Evolutionary conservation across 2,329 filamentous ascomycete genomes (phyloP).

Genomic region (Pyrenochaeta sp.): DNA sequence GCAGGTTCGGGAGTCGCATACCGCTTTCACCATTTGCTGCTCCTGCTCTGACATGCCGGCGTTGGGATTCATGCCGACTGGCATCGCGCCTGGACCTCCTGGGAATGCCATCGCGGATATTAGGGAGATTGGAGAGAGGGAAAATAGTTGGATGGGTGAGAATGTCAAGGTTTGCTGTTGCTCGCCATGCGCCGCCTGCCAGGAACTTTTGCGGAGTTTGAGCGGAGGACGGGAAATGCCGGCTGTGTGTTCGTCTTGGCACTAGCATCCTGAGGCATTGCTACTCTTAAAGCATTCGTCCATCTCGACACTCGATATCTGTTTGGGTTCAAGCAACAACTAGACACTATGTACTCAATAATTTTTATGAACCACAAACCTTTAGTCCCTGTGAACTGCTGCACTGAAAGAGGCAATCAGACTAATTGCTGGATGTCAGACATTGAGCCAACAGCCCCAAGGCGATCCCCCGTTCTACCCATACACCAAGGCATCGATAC

Average conservation of each 20-base stretch:
- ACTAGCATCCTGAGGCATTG: not conserved
- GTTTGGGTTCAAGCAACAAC: too few relatives aligned
- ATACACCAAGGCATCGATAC: too few relatives aligned
- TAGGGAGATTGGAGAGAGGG: not conserved
- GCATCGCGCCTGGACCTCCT: slow-evolving; percentile 32
- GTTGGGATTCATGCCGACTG: slow-evolving; percentile 41
- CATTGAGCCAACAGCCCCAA: too few relatives aligned
- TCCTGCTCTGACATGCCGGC: slow-evolving; percentile 55
- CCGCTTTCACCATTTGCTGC: slow-evolving; percentile 59
- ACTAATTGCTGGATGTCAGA: too few relatives aligned
- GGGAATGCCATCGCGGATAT: slow-evolving; percentile 43
- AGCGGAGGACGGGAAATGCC: slow-evolving; percentile 44
- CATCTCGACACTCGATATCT: too few relatives aligned
- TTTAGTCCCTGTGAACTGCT: too few relatives aligned
- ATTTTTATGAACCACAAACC: too few relatives aligned
- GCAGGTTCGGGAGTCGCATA: slow-evolving; percentile 28
- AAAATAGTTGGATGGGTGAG: not conserved
- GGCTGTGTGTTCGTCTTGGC: slow-evolving; percentile 10
- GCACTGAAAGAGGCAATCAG: too few relatives aligned
- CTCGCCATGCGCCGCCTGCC: slow-evolving; percentile 18
- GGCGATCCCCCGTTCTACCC: too few relatives aligned
- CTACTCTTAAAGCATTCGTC: too few relatives aligned
- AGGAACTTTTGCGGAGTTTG: slow-evolving; percentile 46
- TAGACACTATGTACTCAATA: too few relatives aligned
- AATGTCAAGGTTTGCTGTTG: slow-evolving; percentile 6